Conservation (phyloP, 371 early-diverging fungal species). For the Rhizomucor miehei region DNA sequence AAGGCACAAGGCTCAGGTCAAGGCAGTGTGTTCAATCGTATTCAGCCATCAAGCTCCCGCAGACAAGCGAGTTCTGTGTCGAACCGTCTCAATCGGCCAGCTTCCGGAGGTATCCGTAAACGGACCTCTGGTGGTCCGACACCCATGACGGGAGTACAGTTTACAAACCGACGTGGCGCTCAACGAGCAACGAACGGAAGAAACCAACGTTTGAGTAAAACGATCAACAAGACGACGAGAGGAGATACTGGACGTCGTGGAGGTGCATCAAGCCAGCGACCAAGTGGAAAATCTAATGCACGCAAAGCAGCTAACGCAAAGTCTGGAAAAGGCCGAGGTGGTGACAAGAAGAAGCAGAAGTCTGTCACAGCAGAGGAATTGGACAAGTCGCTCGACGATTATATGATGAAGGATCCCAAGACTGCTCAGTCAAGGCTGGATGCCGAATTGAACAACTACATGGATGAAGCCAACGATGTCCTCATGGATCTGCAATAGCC, state of each 20-base stretch:
- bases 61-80: conserved; percentile 23
- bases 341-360: conserved; percentile 17
- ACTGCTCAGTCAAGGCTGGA: conserved; percentile 44
- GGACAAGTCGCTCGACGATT: conserved; percentile 40
- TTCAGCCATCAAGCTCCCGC: conserved; percentile 10
- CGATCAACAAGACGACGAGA: not conserved
- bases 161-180: conserved; percentile 4
- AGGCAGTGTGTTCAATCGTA: conserved; percentile 35
- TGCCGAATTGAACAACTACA: conserved; percentile 39
- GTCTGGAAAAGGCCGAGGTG: conserved; percentile 2
- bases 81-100: conserved; percentile 31
- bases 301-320: not conserved
- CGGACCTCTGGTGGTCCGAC: conserved; percentile 6
- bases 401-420: conserved; percentile 53
- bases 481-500: conserved; percentile 13
- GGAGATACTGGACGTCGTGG: too few species aligned
- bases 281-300: not conserved
- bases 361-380: conserved; percentile 29
- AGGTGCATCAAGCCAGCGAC: too few species aligned
- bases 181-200: conserved; percentile 1
- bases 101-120: conserved; percentile 27
- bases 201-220: not conserved
- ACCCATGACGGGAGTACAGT: conserved; percentile 18
- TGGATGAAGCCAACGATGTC: conserved; percentile 33
- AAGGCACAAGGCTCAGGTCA: not conserved